A percentile compares a stretch with the other conserved stretches of the same genome.
These are phyloP conservation scores for Spatholobus suberectus DNA, from an alignment of 306 rosid genomes.

Conservation along the genomic window DNA sequence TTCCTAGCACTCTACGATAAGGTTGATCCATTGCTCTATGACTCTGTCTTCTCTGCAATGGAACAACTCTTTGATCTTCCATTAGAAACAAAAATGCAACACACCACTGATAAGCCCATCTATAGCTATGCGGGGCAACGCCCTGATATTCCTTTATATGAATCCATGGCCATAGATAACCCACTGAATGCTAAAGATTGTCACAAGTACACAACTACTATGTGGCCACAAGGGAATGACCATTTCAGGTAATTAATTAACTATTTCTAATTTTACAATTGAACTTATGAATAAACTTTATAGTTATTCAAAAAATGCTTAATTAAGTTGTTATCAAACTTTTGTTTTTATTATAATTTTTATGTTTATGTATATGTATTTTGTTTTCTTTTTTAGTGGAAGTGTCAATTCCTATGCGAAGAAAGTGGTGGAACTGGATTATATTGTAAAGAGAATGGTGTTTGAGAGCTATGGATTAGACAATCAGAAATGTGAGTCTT, in stretches of 20 bases:
- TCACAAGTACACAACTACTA: slow-evolving; percentile 6
- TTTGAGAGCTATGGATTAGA: slow-evolving; percentile 42
- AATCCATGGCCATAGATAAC: slow-evolving; percentile 33
- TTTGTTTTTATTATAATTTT: not conserved
- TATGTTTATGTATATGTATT: not conserved
- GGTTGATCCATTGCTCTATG: not conserved
- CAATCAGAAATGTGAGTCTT: not conserved
- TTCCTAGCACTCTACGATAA: slow-evolving; percentile 32
- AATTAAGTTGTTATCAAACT: not conserved
- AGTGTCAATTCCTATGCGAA: slow-evolving; percentile 37
- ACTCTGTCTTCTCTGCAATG: slow-evolving; percentile 31
- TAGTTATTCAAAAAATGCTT: not conserved
- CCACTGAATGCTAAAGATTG: not conserved
- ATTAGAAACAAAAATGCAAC: not conserved
- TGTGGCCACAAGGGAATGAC: slow-evolving; percentile 47
- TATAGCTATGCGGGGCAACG: slow-evolving; percentile 22
- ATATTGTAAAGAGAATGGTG: slow-evolving; percentile 34
- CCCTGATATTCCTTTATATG: slow-evolving; percentile 30
- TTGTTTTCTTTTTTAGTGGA: not conserved
- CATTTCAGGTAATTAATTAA: slow-evolving; percentile 28
- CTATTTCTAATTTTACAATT: not conserved
- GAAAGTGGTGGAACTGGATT: slow-evolving; percentile 25
- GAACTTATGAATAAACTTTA: not conserved
- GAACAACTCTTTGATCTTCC: slow-evolving; percentile 33
- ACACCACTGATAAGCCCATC: slow-evolving; percentile 36